These are phyloP conservation scores for Alternaria longipes DNA, from an alignment of 2,329 filamentous ascomycete genomes.

Conservation along the genomic window DNA sequence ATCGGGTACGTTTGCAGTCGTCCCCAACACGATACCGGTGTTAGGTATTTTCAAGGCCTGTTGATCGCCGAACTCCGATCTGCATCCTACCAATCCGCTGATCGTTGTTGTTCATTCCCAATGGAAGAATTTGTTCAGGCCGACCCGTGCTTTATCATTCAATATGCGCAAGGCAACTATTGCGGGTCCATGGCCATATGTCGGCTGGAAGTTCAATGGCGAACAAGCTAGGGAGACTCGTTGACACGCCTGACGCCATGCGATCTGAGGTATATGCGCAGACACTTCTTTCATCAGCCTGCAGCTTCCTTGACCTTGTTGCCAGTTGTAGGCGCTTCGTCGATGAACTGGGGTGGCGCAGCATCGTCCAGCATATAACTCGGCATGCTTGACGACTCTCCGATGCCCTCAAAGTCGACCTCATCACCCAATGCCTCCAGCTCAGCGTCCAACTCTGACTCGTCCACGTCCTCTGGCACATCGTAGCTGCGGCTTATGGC, in stretches of 20 bases:
- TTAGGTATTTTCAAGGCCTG: neutral
- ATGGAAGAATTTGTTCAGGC: too few relatives aligned
- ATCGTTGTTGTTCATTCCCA: neutral
- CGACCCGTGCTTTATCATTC: neutral
- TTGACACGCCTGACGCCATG: neutral
- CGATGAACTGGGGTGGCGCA: slow-evolving; percentile 84
- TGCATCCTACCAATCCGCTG: neutral
- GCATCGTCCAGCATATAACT: slow-evolving; percentile 91
- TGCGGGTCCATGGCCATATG: neutral
- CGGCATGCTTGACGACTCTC: slow-evolving; percentile 70
- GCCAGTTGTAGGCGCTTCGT: slow-evolving; percentile 76
- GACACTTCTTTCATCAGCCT: slow-evolving; percentile 48
- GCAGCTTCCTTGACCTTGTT: slow-evolving; percentile 85
- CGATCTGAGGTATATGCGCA: neutral
- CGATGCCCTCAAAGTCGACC: slow-evolving; percentile 82
- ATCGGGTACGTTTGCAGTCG: neutral
- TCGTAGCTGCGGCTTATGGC: slow-evolving; percentile 91
- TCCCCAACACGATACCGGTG: neutral
- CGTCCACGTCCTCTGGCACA: slow-evolving; percentile 95
- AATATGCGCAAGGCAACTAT: neutral
- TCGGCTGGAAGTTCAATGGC: neutral
- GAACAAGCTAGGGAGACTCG: neutral
- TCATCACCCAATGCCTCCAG: slow-evolving; percentile 93
- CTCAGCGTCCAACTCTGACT: slow-evolving; percentile 95
- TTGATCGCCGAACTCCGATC: neutral